phyloP scores from a whole-genome alignment of 2,329 filamentous ascomycete genomes.

The Fusarium sp. region DNA sequence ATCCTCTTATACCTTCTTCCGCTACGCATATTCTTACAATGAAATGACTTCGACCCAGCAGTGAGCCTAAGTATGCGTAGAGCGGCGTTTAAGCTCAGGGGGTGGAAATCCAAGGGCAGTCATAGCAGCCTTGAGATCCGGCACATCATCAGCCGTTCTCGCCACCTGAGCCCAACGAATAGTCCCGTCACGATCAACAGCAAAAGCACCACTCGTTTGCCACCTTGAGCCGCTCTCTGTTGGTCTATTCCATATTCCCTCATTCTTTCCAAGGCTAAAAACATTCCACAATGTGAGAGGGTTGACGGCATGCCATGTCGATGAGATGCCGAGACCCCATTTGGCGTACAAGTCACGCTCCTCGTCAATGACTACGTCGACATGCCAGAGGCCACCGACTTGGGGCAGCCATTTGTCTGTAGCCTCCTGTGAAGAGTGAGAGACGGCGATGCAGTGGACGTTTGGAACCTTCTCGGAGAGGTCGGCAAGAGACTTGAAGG shows the following conservation, averaged over 20 bases:
- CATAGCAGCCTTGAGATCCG: conserved; percentile 46
- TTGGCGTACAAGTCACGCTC: conserved; percentile 69
- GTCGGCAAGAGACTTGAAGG: conserved; percentile 65
- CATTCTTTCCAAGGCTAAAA: conserved; percentile 67
- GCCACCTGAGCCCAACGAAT: conserved; percentile 48
- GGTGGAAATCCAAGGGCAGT: conserved; percentile 40
- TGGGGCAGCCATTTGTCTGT: conserved; percentile 69
- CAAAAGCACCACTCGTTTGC: conserved; percentile 76
- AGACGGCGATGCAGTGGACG: conserved; percentile 70
- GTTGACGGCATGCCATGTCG: conserved; percentile 71
- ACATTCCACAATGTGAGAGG: conserved; percentile 68
- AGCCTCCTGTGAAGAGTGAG: conserved; percentile 64
- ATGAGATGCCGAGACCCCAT: conserved; percentile 73
- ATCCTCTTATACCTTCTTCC: neutral
- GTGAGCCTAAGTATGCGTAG: neutral
- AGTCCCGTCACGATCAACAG: conserved; percentile 50
- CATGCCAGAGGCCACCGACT: conserved; percentile 66
- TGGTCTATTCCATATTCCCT: conserved; percentile 73
- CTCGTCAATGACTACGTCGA: conserved; percentile 70
- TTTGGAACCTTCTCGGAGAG: conserved; percentile 61
- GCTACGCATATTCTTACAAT: neutral
- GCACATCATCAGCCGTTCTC: conserved; percentile 47
- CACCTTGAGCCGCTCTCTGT: conserved; percentile 75
- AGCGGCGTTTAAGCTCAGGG: neutral
- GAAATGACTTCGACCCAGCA: neutral